These are phyloP conservation scores for Volutella citrinella DNA, from an alignment of 2,329 filamentous ascomycete genomes.

Conservation along the genomic window DNA sequence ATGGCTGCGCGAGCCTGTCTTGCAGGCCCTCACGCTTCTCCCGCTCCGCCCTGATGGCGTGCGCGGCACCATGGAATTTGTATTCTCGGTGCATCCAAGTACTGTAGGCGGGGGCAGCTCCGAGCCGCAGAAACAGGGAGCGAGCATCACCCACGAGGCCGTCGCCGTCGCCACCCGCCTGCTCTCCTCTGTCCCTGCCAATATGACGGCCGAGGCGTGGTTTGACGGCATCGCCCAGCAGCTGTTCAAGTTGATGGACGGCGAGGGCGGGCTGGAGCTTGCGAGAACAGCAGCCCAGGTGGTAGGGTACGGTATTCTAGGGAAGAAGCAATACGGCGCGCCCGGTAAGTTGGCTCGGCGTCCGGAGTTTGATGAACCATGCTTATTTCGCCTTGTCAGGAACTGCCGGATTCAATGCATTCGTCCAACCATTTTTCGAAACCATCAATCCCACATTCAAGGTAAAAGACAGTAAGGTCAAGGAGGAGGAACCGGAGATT, in stretches of 20 bases:
- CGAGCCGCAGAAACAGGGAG: constrained; percentile 52
- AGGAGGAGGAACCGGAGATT: constrained; percentile 34
- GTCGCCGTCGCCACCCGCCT: constrained; percentile 61
- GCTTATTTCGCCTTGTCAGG: constrained; percentile 31
- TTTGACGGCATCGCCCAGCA: constrained; percentile 60
- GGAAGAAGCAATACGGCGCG: constrained; percentile 60
- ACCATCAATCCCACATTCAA: constrained; percentile 44
- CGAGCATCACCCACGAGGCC: constrained; percentile 66
- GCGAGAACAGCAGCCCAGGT: constrained; percentile 36
- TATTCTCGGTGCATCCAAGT: constrained; percentile 65
- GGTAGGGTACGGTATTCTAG: constrained; percentile 59
- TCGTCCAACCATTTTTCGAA: constrained; percentile 56
- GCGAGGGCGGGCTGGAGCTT: constrained; percentile 35
- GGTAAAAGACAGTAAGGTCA: constrained; percentile 7
- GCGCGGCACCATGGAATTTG: constrained; percentile 65
- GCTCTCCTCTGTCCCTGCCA: constrained; percentile 56
- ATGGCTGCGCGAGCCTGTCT: constrained; percentile 58
- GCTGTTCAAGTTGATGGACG: constrained; percentile 60
- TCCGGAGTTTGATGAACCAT: neutral
- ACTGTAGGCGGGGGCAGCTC: constrained; percentile 34
- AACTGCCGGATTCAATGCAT: constrained; percentile 58
- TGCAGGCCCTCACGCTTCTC: constrained; percentile 56
- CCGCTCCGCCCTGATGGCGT: constrained; percentile 63
- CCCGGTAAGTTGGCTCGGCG: constrained; percentile 41
- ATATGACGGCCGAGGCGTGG: constrained; percentile 55